Base-by-base conservation (phyloP, 2,329 filamentous ascomycete genomes). In the Colletotrichum tropicale region DNA sequence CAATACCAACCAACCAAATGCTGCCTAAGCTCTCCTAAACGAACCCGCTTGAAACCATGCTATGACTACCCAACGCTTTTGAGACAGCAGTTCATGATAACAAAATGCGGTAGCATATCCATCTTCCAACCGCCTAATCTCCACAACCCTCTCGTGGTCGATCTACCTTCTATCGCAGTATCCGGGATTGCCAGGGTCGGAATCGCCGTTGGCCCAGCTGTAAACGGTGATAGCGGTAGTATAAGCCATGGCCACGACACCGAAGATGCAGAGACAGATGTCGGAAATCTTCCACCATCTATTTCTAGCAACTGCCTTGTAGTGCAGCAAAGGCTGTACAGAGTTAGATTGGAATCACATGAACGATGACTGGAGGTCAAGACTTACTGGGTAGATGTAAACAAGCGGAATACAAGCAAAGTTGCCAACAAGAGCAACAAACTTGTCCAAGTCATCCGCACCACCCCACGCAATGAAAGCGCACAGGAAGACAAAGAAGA, bases 321-420 rank as follows among this genome's bases (percentile, higher is more conserved):
- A 94, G 83, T 99, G 97, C 68, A 99, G 92, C 84, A 99, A 89
- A 60, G 97, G 96, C 95, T 98, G 79, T 71, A 16, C n/a, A 34
- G 56, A 80, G 62, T 88, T 77, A 89, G 83, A 60, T 38, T 66
- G 18, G 60, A 52, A 5, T 52, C 43, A 52, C 10, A 3, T 24
- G 2, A 52, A 13, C n/a, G 4, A 52, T 52, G 4, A 4, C n/a
- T 52, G 6, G 43, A n/a, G 43, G 43, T 8, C 7, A 52, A 28
- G 52, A 92, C 95, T 90, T 90, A 98, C 96, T 78, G 97, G 98
- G 83, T 99, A 99, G 70, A 99, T 98, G 82, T 95, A 95, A 13
- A 95, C 93, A 77, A 95, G 84, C 16, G 94, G 94, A 70, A 95
- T 92, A 79, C 94, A 95, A 3, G 93, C 93, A 80, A 94, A 92